Base-by-base conservation (phyloP, 441 rosid species). In the Gossypium gossypioides region DNA sequence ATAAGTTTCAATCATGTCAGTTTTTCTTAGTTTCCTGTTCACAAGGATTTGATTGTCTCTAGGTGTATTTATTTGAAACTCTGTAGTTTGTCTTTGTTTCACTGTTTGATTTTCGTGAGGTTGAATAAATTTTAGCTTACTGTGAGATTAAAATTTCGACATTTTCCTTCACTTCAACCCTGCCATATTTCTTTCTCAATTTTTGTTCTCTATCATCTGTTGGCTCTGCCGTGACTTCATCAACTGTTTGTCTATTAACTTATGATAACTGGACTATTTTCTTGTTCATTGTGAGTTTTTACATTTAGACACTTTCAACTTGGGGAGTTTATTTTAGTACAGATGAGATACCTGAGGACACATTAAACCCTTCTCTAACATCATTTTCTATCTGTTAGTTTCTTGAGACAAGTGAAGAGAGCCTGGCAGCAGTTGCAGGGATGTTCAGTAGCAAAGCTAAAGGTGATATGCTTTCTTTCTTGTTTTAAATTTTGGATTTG, bases 361-460 rank as follows among this genome's bases (percentile, higher is more conserved):
- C 29, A 6, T 51, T 67, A 48, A 25, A 29, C 37, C 71, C 54
- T 42, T 69, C 40, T 65, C 72, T 73, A 56, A 74, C 70, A 5
- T 70, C 68, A 40, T 67, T 69, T 77, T 63, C 66, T 27, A 71
- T 61, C 9, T 44, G 69, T 66, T 80, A 96, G 99, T 82, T 82
- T 79, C 97, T 88, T 81, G 99, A 96, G 84, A 85, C 97, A n/a
- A 89, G 97, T 82, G 99, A 96, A 76, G 98, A 93, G 84, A 93
- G 94, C 85, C 83, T 96, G 80, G 86, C 90, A 50, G 98, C 99
- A 80, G 97, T 96, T 81, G 98, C 99, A 16, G 99, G 98, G 88
- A 96, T 96, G 99, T 96, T 96, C 85, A 96, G 89, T 83, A 96
- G 99, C 92, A 96, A 96, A 86, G 98, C 99, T 64, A 96, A 93